A percentile compares a stretch with the other conserved stretches of the same genome.
phyloP scores from a whole-genome alignment of 371 early-diverging fungal genomes.

The Rhizopus sp. region DNA sequence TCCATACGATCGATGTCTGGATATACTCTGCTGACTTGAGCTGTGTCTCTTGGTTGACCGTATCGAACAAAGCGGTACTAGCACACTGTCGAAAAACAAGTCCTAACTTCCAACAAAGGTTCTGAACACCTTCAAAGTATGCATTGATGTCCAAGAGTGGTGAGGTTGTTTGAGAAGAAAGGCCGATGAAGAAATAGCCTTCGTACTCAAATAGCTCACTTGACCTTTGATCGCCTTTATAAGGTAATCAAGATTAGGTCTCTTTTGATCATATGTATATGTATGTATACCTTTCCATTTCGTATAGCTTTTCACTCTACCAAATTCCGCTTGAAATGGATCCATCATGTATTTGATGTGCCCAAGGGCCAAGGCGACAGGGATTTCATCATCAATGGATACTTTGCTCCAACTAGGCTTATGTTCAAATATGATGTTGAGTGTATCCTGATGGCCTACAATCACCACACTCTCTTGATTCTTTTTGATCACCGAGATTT shows the following conservation, averaged over 20 bases:
- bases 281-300: conserved; percentile 32
- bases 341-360: conserved; percentile 33
- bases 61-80: conserved; percentile 28
- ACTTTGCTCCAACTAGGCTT: conserved; percentile 37
- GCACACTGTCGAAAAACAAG: conserved; percentile 27
- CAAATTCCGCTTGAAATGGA: conserved; percentile 36
- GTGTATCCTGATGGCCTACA: conserved; percentile 32
- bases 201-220: conserved; percentile 28
- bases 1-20: conserved; percentile 10
- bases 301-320: conserved; percentile 22
- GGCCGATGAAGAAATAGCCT: conserved; percentile 39
- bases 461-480: conserved; percentile 26
- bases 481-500: conserved; percentile 31
- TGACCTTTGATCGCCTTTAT: conserved; percentile 14
- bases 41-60: conserved; percentile 25
- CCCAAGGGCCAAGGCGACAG: conserved; percentile 18
- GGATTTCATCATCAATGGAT: conserved; percentile 34
- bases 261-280: not conserved
- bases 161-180: conserved; percentile 31
- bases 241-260: not conserved
- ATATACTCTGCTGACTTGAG: conserved; percentile 20
- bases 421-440: conserved; percentile 38
- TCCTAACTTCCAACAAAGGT: conserved; percentile 44
- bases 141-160: conserved; percentile 35
- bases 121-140: conserved; percentile 35